Percentiles rank a stretch among this genome's conserved stretches.
These are phyloP conservation scores for Cocos nucifera DNA, from an alignment of 176 grass and related monocot genomes.

Conservation along the genomic window DNA sequence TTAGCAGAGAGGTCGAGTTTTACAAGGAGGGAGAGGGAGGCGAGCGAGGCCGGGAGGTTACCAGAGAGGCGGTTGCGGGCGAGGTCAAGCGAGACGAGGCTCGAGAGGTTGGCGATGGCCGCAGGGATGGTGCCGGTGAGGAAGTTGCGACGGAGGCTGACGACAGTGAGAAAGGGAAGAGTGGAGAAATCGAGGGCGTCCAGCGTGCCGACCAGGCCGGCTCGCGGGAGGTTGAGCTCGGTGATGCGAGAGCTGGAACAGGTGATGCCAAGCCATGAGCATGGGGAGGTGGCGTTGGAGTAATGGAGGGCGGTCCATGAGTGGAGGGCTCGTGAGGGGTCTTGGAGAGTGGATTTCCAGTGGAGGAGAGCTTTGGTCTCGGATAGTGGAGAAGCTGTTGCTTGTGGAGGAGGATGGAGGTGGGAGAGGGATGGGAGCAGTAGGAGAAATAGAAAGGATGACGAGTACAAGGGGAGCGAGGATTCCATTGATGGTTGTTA, in stretches of 20 bases:
- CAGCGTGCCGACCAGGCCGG: constrained; percentile 7
- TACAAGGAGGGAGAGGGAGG: too few relatives aligned
- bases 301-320: background rate
- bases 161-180: background rate
- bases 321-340: background rate
- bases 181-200: constrained; percentile 6
- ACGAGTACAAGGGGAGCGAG: too few relatives aligned
- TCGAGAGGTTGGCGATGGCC: background rate
- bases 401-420: too few relatives aligned
- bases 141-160: background rate
- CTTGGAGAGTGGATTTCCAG: constrained; percentile 9
- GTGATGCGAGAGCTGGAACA: background rate
- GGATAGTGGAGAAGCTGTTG: background rate
- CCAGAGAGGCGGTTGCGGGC: constrained; percentile 1
- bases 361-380: constrained; percentile 5
- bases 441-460: too few relatives aligned
- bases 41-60: background rate
- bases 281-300: background rate
- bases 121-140: constrained; percentile 2
- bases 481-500: too few relatives aligned
- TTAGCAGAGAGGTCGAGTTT: too few relatives aligned
- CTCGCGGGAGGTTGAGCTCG: background rate
- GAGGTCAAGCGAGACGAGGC: constrained; percentile 7
- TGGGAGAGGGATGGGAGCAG: too few relatives aligned
- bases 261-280: background rate